phyloP scores from a whole-genome alignment of 306 rosid species.

The Lathyrus sativus region DNA sequence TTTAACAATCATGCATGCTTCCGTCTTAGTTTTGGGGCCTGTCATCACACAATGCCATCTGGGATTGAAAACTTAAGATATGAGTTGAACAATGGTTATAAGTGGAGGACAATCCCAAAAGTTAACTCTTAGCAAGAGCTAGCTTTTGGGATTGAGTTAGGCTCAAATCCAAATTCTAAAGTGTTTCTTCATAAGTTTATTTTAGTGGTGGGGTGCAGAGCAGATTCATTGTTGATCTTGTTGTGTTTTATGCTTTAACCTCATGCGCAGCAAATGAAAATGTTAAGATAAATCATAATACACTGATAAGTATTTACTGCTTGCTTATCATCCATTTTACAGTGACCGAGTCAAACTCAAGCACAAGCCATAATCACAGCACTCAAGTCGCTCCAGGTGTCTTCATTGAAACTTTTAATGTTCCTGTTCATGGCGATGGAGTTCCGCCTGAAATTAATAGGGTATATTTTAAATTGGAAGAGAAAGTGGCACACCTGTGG shows the following conservation, averaged over 20 bases:
- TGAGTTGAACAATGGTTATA: not conserved
- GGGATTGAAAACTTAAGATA: not conserved
- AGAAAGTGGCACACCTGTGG: constrained; percentile 27
- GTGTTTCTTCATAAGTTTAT: not conserved
- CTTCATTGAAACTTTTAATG: constrained; percentile 80
- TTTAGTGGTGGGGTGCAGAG: not conserved
- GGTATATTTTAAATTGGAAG: constrained; percentile 53
- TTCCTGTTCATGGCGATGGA: constrained; percentile 87
- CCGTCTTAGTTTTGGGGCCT: not conserved
- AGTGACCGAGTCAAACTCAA: constrained; percentile 76
- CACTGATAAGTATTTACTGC: constrained; percentile 33
- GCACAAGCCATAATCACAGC: constrained; percentile 68
- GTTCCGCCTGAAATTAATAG: constrained; percentile 72
- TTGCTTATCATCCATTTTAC: constrained; percentile 43
- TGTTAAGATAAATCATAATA: constrained; percentile 6
- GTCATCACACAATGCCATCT: not conserved
- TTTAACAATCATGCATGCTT: not conserved
- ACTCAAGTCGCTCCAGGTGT: constrained; percentile 82
- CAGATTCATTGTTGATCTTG: constrained; percentile 19
- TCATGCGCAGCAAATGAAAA: not conserved
- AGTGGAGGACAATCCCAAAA: constrained; percentile 1
- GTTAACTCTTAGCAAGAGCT: not conserved
- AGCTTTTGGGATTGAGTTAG: constrained; percentile 11
- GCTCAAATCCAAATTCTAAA: not conserved
- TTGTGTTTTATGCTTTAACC: not conserved